Percentiles rank a stretch among this genome's conserved stretches.
phyloP scores from a whole-genome alignment of 345 rosid species.

The Gossypium herbaceum region DNA sequence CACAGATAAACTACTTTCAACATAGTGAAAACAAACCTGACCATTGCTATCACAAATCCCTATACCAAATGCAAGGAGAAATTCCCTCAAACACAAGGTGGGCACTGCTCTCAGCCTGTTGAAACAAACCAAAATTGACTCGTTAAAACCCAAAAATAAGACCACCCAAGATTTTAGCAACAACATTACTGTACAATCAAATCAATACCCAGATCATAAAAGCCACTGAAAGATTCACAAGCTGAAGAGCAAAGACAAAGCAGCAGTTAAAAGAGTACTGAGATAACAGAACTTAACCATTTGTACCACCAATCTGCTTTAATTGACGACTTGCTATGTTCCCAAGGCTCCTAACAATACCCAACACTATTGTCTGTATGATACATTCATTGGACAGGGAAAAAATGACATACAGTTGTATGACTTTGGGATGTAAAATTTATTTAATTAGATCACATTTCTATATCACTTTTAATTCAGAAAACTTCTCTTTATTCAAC shows the following conservation, averaged over 20 bases:
- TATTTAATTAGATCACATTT: too few species aligned
- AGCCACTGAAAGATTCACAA: background rate
- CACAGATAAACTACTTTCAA: background rate
- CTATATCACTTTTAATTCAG: too few species aligned
- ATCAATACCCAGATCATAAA: conserved; percentile 2
- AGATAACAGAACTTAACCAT: background rate
- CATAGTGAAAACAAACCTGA: background rate
- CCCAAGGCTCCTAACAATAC: too few species aligned
- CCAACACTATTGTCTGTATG: too few species aligned
- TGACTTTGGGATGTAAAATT: too few species aligned
- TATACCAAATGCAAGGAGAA: background rate
- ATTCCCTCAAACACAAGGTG: background rate
- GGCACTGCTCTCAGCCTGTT: background rate
- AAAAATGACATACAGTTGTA: too few species aligned
- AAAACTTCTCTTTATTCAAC: too few species aligned
- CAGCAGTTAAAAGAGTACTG: background rate
- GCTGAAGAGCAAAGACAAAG: background rate
- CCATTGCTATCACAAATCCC: background rate
- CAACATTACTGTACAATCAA: background rate
- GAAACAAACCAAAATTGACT: background rate
- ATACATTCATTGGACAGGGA: too few species aligned
- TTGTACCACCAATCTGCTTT: background rate
- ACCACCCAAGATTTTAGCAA: background rate
- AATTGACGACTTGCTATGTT: too few species aligned
- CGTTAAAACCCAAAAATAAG: background rate